Evolutionary conservation across 352 stramenopile genomes (phyloP).

Genomic region (Hyaloperonospora arabidopsidis): DNA sequence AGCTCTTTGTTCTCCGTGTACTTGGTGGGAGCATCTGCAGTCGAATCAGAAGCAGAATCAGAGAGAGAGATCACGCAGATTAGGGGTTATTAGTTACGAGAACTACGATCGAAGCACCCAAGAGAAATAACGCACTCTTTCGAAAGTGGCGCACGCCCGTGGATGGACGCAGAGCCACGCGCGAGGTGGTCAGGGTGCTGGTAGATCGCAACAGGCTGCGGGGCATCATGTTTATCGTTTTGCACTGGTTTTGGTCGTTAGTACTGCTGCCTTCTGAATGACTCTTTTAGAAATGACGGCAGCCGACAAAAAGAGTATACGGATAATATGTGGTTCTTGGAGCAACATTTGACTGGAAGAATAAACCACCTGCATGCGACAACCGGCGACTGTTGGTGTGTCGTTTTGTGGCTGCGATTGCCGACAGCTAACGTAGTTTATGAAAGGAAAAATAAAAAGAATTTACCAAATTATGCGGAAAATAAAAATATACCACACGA

Average conservation of each 20-base stretch:
- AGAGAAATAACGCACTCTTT: conserved; percentile 41
- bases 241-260: not conserved
- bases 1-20: conserved; percentile 78
- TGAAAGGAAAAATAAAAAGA: no score
- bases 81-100: not conserved
- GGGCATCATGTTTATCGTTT: conserved; percentile 32
- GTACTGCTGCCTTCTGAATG: no score
- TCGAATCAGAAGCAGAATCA: not conserved
- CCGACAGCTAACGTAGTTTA: no score
- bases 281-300: no score
- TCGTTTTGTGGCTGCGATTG: no score
- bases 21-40: conserved; percentile 46
- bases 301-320: no score
- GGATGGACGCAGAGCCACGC: conserved; percentile 19
- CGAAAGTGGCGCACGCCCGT: conserved; percentile 60
- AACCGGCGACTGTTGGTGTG: no score
- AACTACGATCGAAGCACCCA: not conserved
- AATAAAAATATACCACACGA: no score
- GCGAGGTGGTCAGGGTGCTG: conserved; percentile 24
- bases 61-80: not conserved
- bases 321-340: no score
- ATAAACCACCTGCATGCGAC: no score
- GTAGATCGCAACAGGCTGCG: conserved; percentile 40
- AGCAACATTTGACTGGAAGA: no score
- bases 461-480: no score